Evolutionary conservation across 306 rosid genomes (phyloP).

Genomic region (Prunus persica): DNA sequence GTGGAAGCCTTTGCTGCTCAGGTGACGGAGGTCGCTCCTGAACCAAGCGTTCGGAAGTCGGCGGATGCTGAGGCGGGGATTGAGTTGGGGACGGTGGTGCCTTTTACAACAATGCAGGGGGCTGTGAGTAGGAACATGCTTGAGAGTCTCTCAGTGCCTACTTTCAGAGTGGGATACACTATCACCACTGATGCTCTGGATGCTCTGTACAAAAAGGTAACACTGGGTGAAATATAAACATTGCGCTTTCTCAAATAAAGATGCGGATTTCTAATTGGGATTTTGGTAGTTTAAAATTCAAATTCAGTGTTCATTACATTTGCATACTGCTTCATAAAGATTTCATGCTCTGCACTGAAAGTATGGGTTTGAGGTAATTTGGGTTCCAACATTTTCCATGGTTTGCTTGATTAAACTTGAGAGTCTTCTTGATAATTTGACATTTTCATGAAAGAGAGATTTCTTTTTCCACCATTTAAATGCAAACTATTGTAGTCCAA

Average conservation of each 20-base stretch:
- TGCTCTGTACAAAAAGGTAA: slow-evolving; percentile 89
- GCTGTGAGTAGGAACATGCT: slow-evolving; percentile 94
- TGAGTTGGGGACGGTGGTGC: slow-evolving; percentile 80
- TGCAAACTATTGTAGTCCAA: neutral
- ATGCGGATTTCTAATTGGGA: neutral
- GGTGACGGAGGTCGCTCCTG: slow-evolving; percentile 8
- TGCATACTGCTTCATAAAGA: neutral
- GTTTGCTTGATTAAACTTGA: neutral
- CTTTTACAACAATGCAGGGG: slow-evolving; percentile 94
- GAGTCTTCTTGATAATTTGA: neutral
- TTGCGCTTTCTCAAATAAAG: neutral
- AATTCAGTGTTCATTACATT: neutral
- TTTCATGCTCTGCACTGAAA: neutral
- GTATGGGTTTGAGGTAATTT: neutral
- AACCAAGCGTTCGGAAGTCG: neutral
- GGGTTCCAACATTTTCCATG: neutral
- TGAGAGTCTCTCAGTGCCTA: slow-evolving; percentile 78
- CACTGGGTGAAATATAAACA: neutral
- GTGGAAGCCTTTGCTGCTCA: slow-evolving; percentile 63
- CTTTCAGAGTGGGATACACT: slow-evolving; percentile 93
- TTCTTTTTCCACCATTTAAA: neutral
- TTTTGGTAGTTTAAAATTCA: neutral
- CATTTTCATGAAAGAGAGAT: slow-evolving; percentile 7
- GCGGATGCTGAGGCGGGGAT: slow-evolving; percentile 27
- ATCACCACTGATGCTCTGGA: slow-evolving; percentile 81